phyloP scores from a whole-genome alignment of 108 stramenopile species.

The Nannochloropsis granulata region DNA sequence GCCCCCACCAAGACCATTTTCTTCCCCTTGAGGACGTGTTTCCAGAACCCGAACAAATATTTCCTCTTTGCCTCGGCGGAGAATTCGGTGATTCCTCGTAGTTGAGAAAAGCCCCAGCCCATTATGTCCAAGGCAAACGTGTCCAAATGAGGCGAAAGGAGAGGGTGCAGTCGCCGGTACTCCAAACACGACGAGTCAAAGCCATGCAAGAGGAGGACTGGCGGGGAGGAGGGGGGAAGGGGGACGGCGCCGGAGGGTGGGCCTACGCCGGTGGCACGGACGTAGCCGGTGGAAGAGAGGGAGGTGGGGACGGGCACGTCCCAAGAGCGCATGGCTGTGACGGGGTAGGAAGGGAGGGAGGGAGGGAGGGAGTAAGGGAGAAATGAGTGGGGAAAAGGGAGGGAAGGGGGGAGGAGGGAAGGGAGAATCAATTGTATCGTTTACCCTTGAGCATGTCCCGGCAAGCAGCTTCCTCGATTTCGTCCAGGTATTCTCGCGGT shows the following conservation, averaged over 20 bases:
- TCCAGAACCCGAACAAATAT: slow-evolving; percentile 51
- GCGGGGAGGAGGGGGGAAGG: not conserved
- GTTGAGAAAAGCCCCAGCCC: slow-evolving; percentile 84
- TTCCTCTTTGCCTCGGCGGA: slow-evolving; percentile 70
- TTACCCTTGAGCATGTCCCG: too few species aligned
- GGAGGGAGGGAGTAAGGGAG: not conserved
- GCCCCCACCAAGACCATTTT: slow-evolving; percentile 32
- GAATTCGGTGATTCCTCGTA: slow-evolving; percentile 42
- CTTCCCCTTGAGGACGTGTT: slow-evolving; percentile 3
- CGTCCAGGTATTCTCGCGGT: too few species aligned
- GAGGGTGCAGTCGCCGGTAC: slow-evolving; percentile 51
- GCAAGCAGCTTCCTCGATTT: too few species aligned
- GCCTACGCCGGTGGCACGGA: not conserved
- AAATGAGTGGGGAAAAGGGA: not conserved
- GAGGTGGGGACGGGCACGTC: not conserved
- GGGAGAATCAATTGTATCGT: too few species aligned
- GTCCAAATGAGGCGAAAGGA: slow-evolving; percentile 38
- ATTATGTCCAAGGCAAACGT: slow-evolving; percentile 74
- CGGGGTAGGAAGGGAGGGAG: not conserved
- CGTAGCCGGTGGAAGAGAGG: not conserved
- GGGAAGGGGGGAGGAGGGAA: not conserved
- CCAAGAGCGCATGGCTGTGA: not conserved
- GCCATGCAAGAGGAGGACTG: slow-evolving; percentile 39
- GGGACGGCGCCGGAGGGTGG: not conserved
- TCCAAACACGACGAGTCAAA: slow-evolving; percentile 80